These are phyloP conservation scores for Salvia splendens DNA, from an alignment of 257 asterid species.

Conservation along the genomic window DNA sequence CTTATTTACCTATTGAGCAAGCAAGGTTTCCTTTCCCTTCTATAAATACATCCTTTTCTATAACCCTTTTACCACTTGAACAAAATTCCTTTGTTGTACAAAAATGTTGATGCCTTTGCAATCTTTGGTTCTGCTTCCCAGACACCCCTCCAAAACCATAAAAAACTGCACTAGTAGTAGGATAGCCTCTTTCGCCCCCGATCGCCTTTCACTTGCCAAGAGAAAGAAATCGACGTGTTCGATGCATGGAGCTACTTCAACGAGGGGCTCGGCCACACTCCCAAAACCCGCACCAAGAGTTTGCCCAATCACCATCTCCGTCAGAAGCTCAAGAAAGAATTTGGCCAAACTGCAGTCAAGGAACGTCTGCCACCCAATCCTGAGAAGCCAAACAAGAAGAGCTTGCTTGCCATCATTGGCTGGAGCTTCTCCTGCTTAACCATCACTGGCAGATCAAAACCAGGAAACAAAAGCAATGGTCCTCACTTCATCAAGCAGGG, in stretches of 20 bases:
- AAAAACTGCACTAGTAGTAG: conserved; percentile 13
- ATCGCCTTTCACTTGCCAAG: conserved; percentile 38
- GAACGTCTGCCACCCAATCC: conserved; percentile 22
- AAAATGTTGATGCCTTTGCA: conserved; percentile 47
- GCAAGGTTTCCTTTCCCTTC: background rate
- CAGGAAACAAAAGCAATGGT: conserved; percentile 9
- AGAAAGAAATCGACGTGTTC: conserved; percentile 73
- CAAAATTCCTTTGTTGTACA: background rate
- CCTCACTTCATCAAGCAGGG: background rate
- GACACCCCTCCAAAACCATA: conserved; percentile 33
- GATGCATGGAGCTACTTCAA: conserved; percentile 78
- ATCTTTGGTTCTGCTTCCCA: conserved; percentile 41
- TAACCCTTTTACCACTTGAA: background rate
- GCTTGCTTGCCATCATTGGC: conserved; percentile 57
- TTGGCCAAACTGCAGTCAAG: conserved; percentile 35
- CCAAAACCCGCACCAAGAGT: conserved; percentile 25
- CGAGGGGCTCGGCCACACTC: conserved; percentile 39
- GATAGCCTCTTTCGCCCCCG: conserved; percentile 49
- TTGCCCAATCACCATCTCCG: background rate
- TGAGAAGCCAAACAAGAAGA: conserved; percentile 45
- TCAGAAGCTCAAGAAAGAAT: conserved; percentile 33
- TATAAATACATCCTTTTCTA: conserved; percentile 6
- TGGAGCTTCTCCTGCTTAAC: conserved; percentile 56
- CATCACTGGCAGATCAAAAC: conserved; percentile 30
- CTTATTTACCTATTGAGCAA: background rate